Evolutionary conservation across 805 yeast species (phyloP).

Genomic region (Candida dendrica): DNA sequence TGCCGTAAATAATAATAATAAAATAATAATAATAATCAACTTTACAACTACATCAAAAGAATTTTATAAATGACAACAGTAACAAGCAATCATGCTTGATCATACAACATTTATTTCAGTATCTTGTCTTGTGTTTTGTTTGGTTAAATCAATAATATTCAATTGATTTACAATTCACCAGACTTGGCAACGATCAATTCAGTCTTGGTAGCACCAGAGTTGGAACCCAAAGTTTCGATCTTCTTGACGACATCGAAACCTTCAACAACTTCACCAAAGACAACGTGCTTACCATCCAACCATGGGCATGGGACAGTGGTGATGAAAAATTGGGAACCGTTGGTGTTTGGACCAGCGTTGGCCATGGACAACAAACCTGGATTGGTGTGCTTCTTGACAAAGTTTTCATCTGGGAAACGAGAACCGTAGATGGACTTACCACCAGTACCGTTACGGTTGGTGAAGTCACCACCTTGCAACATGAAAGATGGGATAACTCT

Average conservation of each 20-base stretch:
- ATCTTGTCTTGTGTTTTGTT: no score
- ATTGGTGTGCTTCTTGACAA: constrained; percentile 63
- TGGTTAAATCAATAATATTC: no score
- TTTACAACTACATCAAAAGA: no score
- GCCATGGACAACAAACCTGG: constrained; percentile 92
- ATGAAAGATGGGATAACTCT: constrained; percentile 96
- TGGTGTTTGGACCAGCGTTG: constrained; percentile 96
- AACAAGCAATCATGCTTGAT: no score
- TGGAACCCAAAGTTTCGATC: constrained; percentile 73
- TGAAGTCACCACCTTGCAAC: constrained; percentile 97
- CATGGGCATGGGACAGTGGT: constrained; percentile 84
- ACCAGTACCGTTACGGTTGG: constrained; percentile 93
- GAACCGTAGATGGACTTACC: constrained; percentile 88
- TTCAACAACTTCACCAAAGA: constrained; percentile 85
- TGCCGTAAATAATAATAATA: no score
- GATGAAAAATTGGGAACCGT: constrained; percentile 95
- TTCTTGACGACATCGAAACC: constrained; percentile 83
- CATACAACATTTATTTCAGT: no score
- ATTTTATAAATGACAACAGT: no score
- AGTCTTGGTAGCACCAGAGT: constrained; percentile 64
- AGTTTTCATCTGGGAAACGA: constrained; percentile 74
- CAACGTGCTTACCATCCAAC: constrained; percentile 93
- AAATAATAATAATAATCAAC: no score
- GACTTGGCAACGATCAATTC: constrained; percentile 56
- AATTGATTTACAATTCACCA: constrained; percentile 30